Percentiles rank a stretch among this genome's conserved stretches.
phyloP scores from a whole-genome alignment of 768 basidiomycete species.

The Leucogyrophana mollusca region DNA sequence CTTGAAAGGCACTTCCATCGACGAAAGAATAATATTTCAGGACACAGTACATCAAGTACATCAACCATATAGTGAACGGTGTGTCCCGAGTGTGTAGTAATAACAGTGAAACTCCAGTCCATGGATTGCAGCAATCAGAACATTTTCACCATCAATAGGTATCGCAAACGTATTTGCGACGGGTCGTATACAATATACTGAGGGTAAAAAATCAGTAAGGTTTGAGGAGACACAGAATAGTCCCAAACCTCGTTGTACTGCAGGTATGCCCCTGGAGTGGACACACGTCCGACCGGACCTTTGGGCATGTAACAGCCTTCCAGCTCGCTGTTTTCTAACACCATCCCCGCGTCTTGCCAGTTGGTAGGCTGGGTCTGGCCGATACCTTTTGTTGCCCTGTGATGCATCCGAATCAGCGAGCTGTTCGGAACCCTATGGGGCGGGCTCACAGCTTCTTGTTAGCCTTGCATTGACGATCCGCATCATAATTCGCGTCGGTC shows the following conservation, averaged over 20 bases:
- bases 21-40: too few relatives aligned
- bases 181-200: constrained; percentile 64
- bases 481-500: constrained; percentile 44
- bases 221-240: not conserved
- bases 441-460: constrained; percentile 35
- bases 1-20: too few relatives aligned
- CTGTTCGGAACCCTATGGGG: not conserved
- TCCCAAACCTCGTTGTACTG: constrained; percentile 57
- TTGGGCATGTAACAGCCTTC: constrained; percentile 62
- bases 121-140: too few relatives aligned
- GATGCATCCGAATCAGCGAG: not conserved
- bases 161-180: constrained; percentile 56
- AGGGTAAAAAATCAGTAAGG: constrained; percentile 1
- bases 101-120: too few relatives aligned
- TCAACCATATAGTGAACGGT: too few relatives aligned
- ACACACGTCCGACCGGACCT: constrained; percentile 38
- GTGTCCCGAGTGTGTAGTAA: too few relatives aligned
- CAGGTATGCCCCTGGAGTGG: constrained; percentile 28
- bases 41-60: too few relatives aligned
- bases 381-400: constrained; percentile 55
- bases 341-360: constrained; percentile 60
- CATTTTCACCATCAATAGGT: constrained; percentile 58
- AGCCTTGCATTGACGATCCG: constrained; percentile 45
- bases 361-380: constrained; percentile 49
- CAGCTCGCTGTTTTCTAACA: constrained; percentile 47